Conservation (phyloP, 768 basidiomycete species). For the Phaffia tasmanica region DNA sequence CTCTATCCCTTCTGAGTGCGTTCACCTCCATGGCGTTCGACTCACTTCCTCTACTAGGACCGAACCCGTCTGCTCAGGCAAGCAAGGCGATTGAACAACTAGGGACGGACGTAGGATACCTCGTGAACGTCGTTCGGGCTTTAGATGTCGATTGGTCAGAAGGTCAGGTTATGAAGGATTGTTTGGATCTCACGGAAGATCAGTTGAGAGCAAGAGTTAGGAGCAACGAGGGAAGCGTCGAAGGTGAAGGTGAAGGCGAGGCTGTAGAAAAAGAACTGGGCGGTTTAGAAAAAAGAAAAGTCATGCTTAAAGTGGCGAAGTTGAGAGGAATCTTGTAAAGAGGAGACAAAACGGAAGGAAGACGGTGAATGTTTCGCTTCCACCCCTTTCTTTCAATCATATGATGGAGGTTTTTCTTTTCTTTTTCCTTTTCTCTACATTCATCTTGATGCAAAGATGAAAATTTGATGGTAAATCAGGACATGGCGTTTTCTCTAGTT, state of each 20-base stretch:
- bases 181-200: constrained; percentile 40
- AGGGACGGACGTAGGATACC: constrained; percentile 72
- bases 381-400: not conserved
- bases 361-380: not conserved
- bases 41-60: not conserved
- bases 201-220: constrained; percentile 32
- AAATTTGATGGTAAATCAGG: too few relatives aligned
- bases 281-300: constrained; percentile 7
- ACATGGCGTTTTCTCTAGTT: too few relatives aligned
- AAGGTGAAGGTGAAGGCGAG: constrained; percentile 1
- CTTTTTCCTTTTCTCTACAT: not conserved
- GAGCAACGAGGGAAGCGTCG: constrained; percentile 1
- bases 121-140: constrained; percentile 79
- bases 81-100: constrained; percentile 59
- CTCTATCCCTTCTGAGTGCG: constrained; percentile 62
- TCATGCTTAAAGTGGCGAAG: constrained; percentile 23
- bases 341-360: constrained; percentile 13
- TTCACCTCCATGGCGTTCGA: constrained; percentile 49
- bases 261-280: not conserved
- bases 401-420: not conserved
- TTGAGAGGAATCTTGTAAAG: constrained; percentile 14
- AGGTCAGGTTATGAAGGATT: constrained; percentile 11
- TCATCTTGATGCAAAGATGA: not conserved
- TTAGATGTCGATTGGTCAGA: constrained; percentile 77
- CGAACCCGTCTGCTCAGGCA: too few relatives aligned